Conservation (phyloP, 495 filamentous ascomycete genomes). For the Wilcoxina mikolae region DNA sequence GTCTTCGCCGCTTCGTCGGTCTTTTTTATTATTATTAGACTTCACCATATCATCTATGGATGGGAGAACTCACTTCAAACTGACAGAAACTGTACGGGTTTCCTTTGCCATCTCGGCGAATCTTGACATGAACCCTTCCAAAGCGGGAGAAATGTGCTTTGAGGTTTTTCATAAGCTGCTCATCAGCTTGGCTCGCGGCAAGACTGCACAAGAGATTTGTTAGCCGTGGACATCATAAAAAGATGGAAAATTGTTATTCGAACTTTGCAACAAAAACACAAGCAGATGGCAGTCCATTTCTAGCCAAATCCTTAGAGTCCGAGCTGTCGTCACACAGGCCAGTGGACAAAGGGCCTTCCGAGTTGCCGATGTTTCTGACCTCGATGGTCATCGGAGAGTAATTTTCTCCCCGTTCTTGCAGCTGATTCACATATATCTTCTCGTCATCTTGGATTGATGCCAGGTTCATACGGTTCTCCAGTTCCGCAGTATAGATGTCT, state of each 20-base stretch:
- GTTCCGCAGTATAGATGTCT: conserved; percentile 9
- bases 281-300: conserved; percentile 24
- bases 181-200: conserved; percentile 22
- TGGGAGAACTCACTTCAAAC: conserved; percentile 17
- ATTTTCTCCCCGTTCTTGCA: neutral
- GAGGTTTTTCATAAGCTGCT: conserved; percentile 24
- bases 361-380: neutral
- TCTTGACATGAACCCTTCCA: conserved; percentile 25
- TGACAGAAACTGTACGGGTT: conserved; percentile 29
- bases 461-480: neutral
- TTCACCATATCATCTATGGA: neutral
- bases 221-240: conserved; percentile 1
- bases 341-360: neutral
- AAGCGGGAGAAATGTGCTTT: conserved; percentile 23
- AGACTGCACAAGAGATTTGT: conserved; percentile 14
- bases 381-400: neutral
- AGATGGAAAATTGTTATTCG: neutral
- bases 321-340: conserved; percentile 6
- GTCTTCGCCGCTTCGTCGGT: conserved; percentile 22
- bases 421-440: neutral
- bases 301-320: conserved; percentile 23
- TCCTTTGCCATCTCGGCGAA: conserved; percentile 25
- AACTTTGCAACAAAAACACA: conserved; percentile 28
- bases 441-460: neutral
- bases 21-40: conserved; percentile 8